Conservation (phyloP, 192 early-diverging fungal species). For the Rhizophagus clarus region DNA sequence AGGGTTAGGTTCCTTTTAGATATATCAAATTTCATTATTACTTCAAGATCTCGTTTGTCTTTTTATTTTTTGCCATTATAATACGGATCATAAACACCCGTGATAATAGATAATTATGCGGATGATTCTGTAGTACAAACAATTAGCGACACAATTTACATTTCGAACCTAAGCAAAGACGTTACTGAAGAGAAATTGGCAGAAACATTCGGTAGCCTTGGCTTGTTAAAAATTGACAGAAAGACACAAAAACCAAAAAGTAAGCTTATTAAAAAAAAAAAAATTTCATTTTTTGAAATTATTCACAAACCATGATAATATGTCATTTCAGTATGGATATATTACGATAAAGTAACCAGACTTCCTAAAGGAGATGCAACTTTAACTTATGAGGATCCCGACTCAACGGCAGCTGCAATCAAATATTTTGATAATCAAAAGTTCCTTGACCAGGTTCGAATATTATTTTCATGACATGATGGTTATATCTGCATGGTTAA, state of each 20-base stretch:
- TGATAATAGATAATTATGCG: background rate
- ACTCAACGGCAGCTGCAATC: constrained; percentile 69
- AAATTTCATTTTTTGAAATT: background rate
- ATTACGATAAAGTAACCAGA: constrained; percentile 63
- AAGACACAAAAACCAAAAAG: constrained; percentile 63
- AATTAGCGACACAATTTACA: constrained; percentile 71
- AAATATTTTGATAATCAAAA: constrained; percentile 69
- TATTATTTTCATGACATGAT: constrained; percentile 2
- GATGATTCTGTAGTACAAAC: constrained; percentile 45
- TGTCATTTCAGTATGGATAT: constrained; percentile 62
- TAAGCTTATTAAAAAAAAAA: constrained; percentile 32
- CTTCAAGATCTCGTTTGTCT: background rate
- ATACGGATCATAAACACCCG: background rate
- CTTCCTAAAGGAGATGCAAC: constrained; percentile 78
- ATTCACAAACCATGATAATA: background rate
- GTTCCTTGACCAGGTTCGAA: constrained; percentile 41
- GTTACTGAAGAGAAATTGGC: constrained; percentile 65
- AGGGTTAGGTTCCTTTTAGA: background rate
- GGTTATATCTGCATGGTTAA: background rate
- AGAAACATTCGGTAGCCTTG: constrained; percentile 68
- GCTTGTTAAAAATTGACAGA: constrained; percentile 71
- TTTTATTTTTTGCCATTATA: background rate
- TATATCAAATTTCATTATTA: background rate
- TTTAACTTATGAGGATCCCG: constrained; percentile 76
- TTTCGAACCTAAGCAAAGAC: constrained; percentile 61